Evolutionary conservation across 108 stramenopile genomes (phyloP).

Genomic region (Bacterosira constricta): DNA sequence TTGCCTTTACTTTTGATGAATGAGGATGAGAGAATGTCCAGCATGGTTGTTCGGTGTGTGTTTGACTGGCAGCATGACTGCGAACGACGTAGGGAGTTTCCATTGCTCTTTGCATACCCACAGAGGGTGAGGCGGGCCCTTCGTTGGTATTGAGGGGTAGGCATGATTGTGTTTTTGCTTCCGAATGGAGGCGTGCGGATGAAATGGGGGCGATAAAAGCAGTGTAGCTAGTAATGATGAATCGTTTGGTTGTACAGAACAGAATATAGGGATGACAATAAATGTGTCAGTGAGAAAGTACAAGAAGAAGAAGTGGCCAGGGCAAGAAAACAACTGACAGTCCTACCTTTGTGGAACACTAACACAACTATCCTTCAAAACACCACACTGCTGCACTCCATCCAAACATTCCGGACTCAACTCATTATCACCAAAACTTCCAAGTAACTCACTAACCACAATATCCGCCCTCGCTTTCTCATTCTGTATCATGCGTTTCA

Average conservation of each 20-base stretch:
- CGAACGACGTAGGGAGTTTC: slow-evolving; percentile 99
- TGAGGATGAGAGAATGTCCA: slow-evolving; percentile 92
- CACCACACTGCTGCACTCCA: slow-evolving; percentile 77
- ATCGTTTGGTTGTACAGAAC: too few species aligned
- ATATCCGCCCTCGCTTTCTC: slow-evolving; percentile 71
- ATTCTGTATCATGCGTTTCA: slow-evolving; percentile 38
- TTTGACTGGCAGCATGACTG: slow-evolving; percentile 89
- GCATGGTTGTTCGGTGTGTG: slow-evolving; percentile 76
- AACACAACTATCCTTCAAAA: slow-evolving; percentile 71
- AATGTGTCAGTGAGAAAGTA: too few species aligned
- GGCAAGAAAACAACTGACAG: background rate
- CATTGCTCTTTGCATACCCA: slow-evolving; percentile 76
- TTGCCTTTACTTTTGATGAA: slow-evolving; percentile 4
- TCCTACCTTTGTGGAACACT: slow-evolving; percentile 69
- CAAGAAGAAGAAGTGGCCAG: slow-evolving; percentile 5
- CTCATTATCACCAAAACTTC: slow-evolving; percentile 98
- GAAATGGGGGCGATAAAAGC: slow-evolving; percentile 92
- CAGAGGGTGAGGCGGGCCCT: slow-evolving; percentile 55
- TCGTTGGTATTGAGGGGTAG: slow-evolving; percentile 43
- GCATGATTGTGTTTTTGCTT: slow-evolving; percentile 74
- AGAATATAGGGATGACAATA: too few species aligned
- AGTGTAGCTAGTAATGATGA: slow-evolving; percentile 90
- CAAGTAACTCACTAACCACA: slow-evolving; percentile 95
- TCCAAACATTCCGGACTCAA: slow-evolving; percentile 98
- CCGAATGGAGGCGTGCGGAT: slow-evolving; percentile 84